Base-by-base conservation (phyloP, 208 protist species). In the Phytomonas sp. region DNA sequence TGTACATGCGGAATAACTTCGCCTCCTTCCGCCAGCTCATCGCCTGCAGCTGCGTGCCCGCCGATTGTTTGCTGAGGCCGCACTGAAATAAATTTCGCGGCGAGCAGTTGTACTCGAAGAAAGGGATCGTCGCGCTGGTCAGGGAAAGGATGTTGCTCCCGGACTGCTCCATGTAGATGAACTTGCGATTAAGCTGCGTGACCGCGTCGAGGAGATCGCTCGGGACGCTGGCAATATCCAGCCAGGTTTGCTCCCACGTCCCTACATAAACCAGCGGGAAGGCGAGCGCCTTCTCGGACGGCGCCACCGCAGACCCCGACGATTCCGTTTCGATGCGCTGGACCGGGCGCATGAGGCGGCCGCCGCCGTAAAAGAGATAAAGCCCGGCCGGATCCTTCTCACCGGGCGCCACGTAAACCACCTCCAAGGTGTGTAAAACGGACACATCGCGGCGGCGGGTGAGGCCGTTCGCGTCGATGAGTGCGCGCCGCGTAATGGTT, bases 1-100 rank as follows among this genome's bases (percentile, higher is more conserved):
- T 95, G 71, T 97, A 94, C 40, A 99, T 86, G 36, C 91, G 87
- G 79, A 99, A 99, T 8, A 99, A 71, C 86, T 99, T 99, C 66
- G 98, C 98, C 80, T 99, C 99, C 34, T 87, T 89, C 45, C 98
- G 86, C 84, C 98, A 95, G 61, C 74, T 66, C 32, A 97, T 81
- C 4, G 91, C 79, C 68, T 99, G 91, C 66, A 91, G 71, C 72
- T 99, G 97, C 12, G 94, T 98, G 45, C 98, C 99, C 83, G 99
- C 98, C 14, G 99, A 99, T 80, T 99, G 99, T 82, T 99, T 99
- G 37, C 91, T 98, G 86, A 99, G 99, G 69, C 99, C 94, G 81
- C 98, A 99, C 89, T 99, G 98, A 84, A 99, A 99, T 80, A 99
- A 98, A 82, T 99, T 99, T 66, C 99, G 85, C 40, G 99, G 99